Evolutionary conservation across 495 filamentous ascomycete genomes (phyloP).

Genomic region (Penicillium simplicissimum): DNA sequence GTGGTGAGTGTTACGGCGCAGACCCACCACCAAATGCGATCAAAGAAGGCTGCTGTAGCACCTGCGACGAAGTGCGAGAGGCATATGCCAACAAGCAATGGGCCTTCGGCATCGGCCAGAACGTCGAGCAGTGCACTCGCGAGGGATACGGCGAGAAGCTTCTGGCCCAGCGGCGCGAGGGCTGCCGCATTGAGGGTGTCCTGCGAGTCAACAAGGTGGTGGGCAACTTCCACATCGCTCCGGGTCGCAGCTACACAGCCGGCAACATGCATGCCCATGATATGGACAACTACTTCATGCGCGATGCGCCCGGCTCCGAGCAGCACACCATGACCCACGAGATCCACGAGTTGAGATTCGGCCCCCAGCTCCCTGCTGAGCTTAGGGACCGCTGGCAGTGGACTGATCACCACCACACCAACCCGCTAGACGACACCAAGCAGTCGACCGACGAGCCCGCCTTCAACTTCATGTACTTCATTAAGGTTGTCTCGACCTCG

Average conservation of each 20-base stretch:
- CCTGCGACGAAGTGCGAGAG: constrained; percentile 93
- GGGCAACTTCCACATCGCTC: constrained; percentile 98
- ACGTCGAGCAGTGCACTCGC: constrained; percentile 91
- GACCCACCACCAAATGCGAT: constrained; percentile 63
- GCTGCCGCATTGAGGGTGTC: constrained; percentile 91
- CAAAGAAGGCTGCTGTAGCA: constrained; percentile 89
- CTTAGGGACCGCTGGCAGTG: constrained; percentile 69
- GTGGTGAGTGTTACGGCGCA: constrained; percentile 90
- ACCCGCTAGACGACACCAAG: constrained; percentile 82
- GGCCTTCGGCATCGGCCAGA: constrained; percentile 90
- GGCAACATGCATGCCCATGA: constrained; percentile 98
- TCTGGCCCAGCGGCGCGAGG: constrained; percentile 82
- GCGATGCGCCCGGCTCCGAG: constrained; percentile 47
- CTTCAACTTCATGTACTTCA: constrained; percentile 98
- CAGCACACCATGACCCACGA: constrained; percentile 84
- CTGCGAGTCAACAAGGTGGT: constrained; percentile 97
- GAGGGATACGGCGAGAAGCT: constrained; percentile 90
- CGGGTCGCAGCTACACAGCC: constrained; percentile 89
- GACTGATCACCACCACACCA: constrained; percentile 89
- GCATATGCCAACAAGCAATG: constrained; percentile 86
- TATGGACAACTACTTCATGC: constrained; percentile 85
- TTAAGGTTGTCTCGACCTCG: constrained; percentile 95
- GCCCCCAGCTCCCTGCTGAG: constrained; percentile 81
- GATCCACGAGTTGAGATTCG: constrained; percentile 92
- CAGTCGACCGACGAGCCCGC: constrained; percentile 78